These are phyloP conservation scores for Tetracladium marchalianum DNA, from an alignment of 495 filamentous ascomycete species.

Conservation along the genomic window DNA sequence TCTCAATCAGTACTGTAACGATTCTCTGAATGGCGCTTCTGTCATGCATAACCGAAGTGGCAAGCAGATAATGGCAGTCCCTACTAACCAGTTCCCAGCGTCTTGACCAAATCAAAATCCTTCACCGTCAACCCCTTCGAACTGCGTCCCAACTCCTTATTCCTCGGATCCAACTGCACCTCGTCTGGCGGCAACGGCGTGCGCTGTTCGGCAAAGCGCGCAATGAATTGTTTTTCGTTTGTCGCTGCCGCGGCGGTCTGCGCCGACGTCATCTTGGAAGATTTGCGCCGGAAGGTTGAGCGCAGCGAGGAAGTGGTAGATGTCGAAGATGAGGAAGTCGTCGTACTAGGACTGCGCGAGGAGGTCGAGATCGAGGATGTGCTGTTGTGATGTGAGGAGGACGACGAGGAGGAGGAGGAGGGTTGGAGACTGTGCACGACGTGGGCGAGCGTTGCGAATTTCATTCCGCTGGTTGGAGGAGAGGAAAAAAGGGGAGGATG, in stretches of 20 bases:
- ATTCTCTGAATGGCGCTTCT: slow-evolving; percentile 7
- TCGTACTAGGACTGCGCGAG: too few species aligned
- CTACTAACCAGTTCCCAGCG: slow-evolving; percentile 71
- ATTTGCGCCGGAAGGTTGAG: too few species aligned
- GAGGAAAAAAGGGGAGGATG: background rate
- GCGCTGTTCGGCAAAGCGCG: slow-evolving; percentile 40
- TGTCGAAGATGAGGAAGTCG: too few species aligned
- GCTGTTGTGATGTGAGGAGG: too few species aligned
- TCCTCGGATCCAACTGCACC: slow-evolving; percentile 41
- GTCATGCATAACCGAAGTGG: too few species aligned
- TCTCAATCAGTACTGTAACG: slow-evolving; percentile 22
- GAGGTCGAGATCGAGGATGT: too few species aligned
- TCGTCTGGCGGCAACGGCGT: slow-evolving; percentile 40
- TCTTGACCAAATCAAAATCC: slow-evolving; percentile 82
- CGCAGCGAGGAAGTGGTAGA: too few species aligned
- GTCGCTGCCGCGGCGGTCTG: slow-evolving; percentile 3
- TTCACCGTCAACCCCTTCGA: slow-evolving; percentile 44
- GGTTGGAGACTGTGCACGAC: too few species aligned
- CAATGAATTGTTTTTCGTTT: slow-evolving; percentile 29
- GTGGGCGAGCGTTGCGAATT: too few species aligned
- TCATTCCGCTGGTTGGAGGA: background rate
- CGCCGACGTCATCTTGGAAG: background rate
- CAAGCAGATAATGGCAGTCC: too few species aligned
- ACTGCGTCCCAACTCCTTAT: slow-evolving; percentile 48
- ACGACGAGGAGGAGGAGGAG: too few species aligned